Evolutionary conservation across 495 filamentous ascomycete species (phyloP), one percentile per base, ranked within the genome.

Genomic region (Podospora pseudoanserina): DNA sequence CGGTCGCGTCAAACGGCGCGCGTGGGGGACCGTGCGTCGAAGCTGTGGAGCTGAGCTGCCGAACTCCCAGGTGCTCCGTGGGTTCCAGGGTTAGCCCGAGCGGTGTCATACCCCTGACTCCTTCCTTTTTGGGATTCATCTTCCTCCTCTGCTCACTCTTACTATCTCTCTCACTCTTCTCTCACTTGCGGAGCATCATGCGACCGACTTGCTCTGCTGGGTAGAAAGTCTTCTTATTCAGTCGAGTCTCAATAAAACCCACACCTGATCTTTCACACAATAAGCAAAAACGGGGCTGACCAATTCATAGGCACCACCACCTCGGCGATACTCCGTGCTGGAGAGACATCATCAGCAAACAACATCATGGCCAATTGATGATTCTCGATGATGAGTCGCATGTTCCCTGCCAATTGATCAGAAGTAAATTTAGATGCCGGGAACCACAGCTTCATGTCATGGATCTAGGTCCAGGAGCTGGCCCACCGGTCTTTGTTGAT

Each of bases 401-500:
- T 49, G 1, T 6, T 18, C 39, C 30, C 7, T 7, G 7, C 30
- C 30, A 32, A 32, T 32, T 49, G 15, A 11, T 49, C 39, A 49
- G 39, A 13, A 13, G 7, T 16, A 49, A 49, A 16, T 49, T 13
- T 49, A 9, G 39, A 6, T 32, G 15, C 9, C 15, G 9, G 15
- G 39, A 16, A 49, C 15, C 9, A 16, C 39, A 13, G 39, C 39
- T 16, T 49, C 15, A 49, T 13, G 13, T 49, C 9, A 49, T 55
- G 64, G 39, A 34, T 19, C 30, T 9, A 18, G 20, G 60, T 27
- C 30, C 53, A 60, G 60, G 15, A 53, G 28, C 28, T 65, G 19
- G 19, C 23, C 19, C 5, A 27, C 0, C 5, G 7, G 60, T 19
- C 70, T 71, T 71, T 71, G 70, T 71, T 69, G 67, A 64, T 55